These are phyloP conservation scores for Sisymbrium altissimum DNA, from an alignment of 345 rosid genomes.

Conservation along the genomic window DNA sequence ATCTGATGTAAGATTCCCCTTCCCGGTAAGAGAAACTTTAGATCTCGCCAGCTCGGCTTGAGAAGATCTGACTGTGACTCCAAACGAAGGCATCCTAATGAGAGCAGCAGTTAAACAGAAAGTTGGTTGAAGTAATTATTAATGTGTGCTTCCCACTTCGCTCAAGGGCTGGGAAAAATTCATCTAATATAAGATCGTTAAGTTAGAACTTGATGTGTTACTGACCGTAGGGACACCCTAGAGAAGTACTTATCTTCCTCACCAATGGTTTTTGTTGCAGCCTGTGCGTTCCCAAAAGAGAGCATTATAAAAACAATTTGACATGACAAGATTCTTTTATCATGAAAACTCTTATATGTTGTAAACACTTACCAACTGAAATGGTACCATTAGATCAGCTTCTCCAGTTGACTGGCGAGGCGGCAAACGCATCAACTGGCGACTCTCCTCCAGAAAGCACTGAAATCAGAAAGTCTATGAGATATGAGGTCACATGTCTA, in stretches of 20 bases:
- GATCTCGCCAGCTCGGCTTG: conserved; percentile 56
- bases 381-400: conserved; percentile 96
- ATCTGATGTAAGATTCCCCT: conserved; percentile 47
- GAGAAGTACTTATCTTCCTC: conserved; percentile 92
- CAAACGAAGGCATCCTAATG: conserved; percentile 83
- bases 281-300: conserved; percentile 54
- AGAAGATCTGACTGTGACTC: conserved; percentile 67
- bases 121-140: conserved; percentile 15
- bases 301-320: neutral
- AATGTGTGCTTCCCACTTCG: conserved; percentile 8
- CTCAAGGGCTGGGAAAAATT: neutral
- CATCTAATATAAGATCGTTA: neutral
- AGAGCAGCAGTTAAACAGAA: conserved; percentile 8
- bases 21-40: conserved; percentile 46
- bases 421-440: conserved; percentile 89
- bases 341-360: neutral
- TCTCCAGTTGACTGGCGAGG: conserved; percentile 96
- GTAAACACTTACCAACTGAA: conserved; percentile 72
- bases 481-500: conserved; percentile 5
- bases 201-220: conserved; percentile 7
- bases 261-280: conserved; percentile 80
- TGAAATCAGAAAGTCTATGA: conserved; percentile 31
- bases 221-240: conserved; percentile 81
- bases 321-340: neutral
- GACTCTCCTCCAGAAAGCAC: conserved; percentile 98